A percentile compares a stretch with the other conserved stretches of the same genome.
phyloP scores from a whole-genome alignment of 1,139 yeast genomes.

The Yueomyces sp. region DNA sequence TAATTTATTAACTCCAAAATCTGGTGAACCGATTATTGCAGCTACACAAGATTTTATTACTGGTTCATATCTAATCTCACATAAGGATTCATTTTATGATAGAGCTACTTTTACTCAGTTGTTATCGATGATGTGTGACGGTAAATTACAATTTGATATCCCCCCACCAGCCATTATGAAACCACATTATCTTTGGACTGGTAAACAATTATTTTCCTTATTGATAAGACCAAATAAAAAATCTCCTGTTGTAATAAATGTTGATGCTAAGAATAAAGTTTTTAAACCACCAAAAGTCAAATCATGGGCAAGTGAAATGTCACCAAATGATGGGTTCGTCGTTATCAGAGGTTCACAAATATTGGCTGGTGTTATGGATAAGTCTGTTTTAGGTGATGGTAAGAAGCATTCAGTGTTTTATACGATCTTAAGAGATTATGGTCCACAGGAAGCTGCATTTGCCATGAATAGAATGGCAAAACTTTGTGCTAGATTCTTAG shows the following conservation, averaged over 20 bases:
- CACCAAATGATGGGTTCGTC: constrained; percentile 93
- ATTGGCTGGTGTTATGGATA: constrained; percentile 93
- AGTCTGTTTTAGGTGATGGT: constrained; percentile 93
- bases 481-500: constrained; percentile 86
- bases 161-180: constrained; percentile 93
- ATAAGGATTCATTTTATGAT: constrained; percentile 86
- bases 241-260: constrained; percentile 72
- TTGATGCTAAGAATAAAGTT: constrained; percentile 91
- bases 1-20: constrained; percentile 86
- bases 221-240: constrained; percentile 69
- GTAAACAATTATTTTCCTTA: constrained; percentile 85
- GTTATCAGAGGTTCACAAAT: constrained; percentile 82
- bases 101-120: constrained; percentile 75
- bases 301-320: constrained; percentile 78
- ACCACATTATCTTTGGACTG: constrained; percentile 90
- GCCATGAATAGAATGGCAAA: constrained; percentile 99
- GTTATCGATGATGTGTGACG: constrained; percentile 94
- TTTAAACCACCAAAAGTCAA: constrained; percentile 59
- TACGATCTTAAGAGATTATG: constrained; percentile 87
- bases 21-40: constrained; percentile 98
- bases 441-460: constrained; percentile 85
- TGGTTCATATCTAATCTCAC: constrained; percentile 85
- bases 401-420: constrained; percentile 94
- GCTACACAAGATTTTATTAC: constrained; percentile 99
- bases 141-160: constrained; percentile 70